Base-by-base conservation (phyloP, 2,329 filamentous ascomycete species). In the Aspergillus felis region DNA sequence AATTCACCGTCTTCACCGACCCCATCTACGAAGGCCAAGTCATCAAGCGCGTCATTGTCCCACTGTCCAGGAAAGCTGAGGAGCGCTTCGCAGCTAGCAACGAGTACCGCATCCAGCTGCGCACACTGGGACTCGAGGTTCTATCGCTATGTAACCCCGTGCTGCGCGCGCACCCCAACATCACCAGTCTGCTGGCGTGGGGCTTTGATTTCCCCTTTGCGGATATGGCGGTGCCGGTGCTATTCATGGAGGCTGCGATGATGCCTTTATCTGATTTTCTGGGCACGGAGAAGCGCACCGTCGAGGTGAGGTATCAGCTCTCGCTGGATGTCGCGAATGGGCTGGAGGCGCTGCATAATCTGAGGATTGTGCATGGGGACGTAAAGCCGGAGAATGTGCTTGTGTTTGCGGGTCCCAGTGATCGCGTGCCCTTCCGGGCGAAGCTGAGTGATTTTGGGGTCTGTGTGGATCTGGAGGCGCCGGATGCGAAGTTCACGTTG, bases 371-470 rank as follows among this genome's bases (percentile, higher is more conserved):
- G 3, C 67, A 70, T 49, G 67, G 67, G 3, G 68, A 70, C 51
- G 59, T 70, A 27, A 70, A 70, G 48, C 67, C 66, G 4, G 67
- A 69, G 29, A 70, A 70, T 50, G 61, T 70, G n/a, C 62, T 70
- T 12, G 61, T 70, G 1, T 69, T 68, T 53, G 48, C 49, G 17
- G 62, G 63, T 6, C 54, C 46, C 9, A 61, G 49, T 51, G 57
- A 61, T 4, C 64, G 61, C 9, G 61, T 67, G 2, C 66, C 68
- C 0, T 67, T 69, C 38, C 58, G 57, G 17, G 68, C 60, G 44
- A 70, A 70, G 51, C 44, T 70, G 27, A 69, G 66, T 51, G 68
- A 70, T 55, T 70, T 70, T 48, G 68, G 68, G 1, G 67, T 70
- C 20, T 70, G 66, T 48, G 32, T 70, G 49, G 66, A 70, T 48